phyloP scores from a whole-genome alignment of 2,329 filamentous ascomycete genomes.

The Penicillium sp. region DNA sequence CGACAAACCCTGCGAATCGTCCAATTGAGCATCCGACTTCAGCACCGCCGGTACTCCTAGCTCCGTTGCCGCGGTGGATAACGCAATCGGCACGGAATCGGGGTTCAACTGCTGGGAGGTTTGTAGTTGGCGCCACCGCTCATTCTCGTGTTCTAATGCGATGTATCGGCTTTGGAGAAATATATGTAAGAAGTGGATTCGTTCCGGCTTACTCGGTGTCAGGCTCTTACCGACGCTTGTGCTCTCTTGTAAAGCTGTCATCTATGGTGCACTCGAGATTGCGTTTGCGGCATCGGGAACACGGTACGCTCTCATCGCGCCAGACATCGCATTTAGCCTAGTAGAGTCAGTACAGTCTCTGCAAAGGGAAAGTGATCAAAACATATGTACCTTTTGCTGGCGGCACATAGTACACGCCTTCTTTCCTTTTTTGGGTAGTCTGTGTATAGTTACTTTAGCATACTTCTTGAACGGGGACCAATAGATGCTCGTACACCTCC shows the following conservation, averaged over 20 bases:
- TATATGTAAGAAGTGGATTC: not conserved
- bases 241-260: slow-evolving; percentile 42
- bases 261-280: slow-evolving; percentile 38
- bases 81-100: slow-evolving; percentile 24
- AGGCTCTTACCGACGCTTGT: slow-evolving; percentile 38
- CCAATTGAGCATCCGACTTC: slow-evolving; percentile 3
- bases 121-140: slow-evolving; percentile 35
- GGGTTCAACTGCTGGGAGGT: slow-evolving; percentile 21
- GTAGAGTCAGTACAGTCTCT: not conserved
- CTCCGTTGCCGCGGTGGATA: slow-evolving; percentile 31
- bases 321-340: slow-evolving; percentile 42
- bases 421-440: slow-evolving; percentile 30
- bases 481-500: slow-evolving; percentile 10
- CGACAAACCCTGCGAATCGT: slow-evolving; percentile 6
- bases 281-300: slow-evolving; percentile 39
- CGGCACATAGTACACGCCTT: slow-evolving; percentile 45
- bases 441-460: slow-evolving; percentile 14
- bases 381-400: slow-evolving; percentile 39
- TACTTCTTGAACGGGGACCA: not conserved
- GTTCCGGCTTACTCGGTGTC: too few relatives aligned
- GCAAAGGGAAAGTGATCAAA: not conserved
- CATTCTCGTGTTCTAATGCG: slow-evolving; percentile 37
- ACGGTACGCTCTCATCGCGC: slow-evolving; percentile 33
- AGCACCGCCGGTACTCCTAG: slow-evolving; percentile 22
- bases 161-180: slow-evolving; percentile 31